Conservation (phyloP, 2,329 filamentous ascomycete genomes). For the Trichoderma oligosporum region DNA sequence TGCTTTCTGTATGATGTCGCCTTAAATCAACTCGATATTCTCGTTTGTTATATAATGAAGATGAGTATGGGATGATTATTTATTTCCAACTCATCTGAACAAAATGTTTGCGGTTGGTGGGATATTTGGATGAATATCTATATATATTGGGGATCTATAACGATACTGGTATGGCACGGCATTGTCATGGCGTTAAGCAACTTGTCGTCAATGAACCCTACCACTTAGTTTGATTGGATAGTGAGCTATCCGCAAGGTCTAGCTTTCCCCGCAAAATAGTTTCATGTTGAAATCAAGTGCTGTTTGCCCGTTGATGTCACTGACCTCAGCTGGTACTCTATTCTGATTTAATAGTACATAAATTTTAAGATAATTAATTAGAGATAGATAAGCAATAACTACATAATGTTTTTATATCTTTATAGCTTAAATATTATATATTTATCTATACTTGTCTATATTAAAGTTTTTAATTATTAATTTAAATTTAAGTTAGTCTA, state of each 20-base stretch:
- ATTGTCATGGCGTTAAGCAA: neutral
- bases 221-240: neutral
- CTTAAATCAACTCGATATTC: neutral
- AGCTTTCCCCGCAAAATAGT: conserved; percentile 12
- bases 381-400: neutral
- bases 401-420: too few relatives aligned
- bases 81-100: neutral
- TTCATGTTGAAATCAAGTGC: neutral
- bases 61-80: neutral
- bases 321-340: neutral
- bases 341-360: too few relatives aligned
- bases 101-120: neutral
- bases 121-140: conserved; percentile 1
- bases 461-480: too few relatives aligned
- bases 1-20: neutral
- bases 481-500: too few relatives aligned
- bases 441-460: too few relatives aligned
- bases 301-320: conserved; percentile 7
- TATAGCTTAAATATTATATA: too few relatives aligned
- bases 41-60: neutral
- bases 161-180: neutral
- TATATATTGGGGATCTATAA: neutral
- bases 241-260: neutral
- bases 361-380: too few relatives aligned
- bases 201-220: conserved; percentile 1